phyloP scores from a whole-genome alignment of 2,329 filamentous ascomycete genomes.

The Pseudogymnoascus sp. region DNA sequence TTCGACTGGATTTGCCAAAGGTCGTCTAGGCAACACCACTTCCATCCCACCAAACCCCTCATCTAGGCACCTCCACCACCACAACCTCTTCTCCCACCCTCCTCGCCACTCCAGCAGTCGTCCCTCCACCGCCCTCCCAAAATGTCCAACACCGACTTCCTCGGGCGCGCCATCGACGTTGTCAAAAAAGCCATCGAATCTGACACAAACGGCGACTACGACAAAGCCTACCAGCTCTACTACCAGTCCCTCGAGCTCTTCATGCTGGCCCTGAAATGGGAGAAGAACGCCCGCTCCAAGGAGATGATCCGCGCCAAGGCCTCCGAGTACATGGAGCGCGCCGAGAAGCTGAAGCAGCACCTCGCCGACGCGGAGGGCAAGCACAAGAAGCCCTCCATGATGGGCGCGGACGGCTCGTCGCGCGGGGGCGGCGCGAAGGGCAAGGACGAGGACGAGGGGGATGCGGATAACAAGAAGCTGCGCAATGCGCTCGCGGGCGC shows the following conservation, averaged over 20 bases:
- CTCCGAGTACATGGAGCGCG: slow-evolving; percentile 95
- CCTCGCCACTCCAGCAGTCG: not conserved
- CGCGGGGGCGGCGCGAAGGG: slow-evolving; percentile 54
- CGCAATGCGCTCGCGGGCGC: slow-evolving; percentile 83
- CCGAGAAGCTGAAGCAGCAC: slow-evolving; percentile 94
- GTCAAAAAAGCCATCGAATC: slow-evolving; percentile 97
- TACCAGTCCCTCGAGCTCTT: slow-evolving; percentile 94
- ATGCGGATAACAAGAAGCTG: slow-evolving; percentile 93
- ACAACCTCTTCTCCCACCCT: not conserved
- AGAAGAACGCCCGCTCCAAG: slow-evolving; percentile 96
- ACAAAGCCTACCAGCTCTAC: slow-evolving; percentile 93
- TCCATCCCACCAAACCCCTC: not conserved
- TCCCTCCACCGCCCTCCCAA: slow-evolving; percentile 21
- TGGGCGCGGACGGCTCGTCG: slow-evolving; percentile 63
- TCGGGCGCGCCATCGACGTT: slow-evolving; percentile 90
- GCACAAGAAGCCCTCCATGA: slow-evolving; percentile 60
- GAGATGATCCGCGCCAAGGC: slow-evolving; percentile 96
- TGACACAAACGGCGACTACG: slow-evolving; percentile 92
- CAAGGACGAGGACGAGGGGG: slow-evolving; percentile 49
- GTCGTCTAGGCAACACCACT: not conserved
- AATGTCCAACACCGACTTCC: slow-evolving; percentile 96
- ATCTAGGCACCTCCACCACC: not conserved
- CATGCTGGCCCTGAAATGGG: slow-evolving; percentile 98
- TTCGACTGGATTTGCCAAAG: not conserved
- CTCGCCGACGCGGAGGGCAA: slow-evolving; percentile 66